Evolutionary conservation across 768 basidiomycete species (phyloP), one percentile per base, ranked within the genome.

Genomic region (Suillus tomentosus): DNA sequence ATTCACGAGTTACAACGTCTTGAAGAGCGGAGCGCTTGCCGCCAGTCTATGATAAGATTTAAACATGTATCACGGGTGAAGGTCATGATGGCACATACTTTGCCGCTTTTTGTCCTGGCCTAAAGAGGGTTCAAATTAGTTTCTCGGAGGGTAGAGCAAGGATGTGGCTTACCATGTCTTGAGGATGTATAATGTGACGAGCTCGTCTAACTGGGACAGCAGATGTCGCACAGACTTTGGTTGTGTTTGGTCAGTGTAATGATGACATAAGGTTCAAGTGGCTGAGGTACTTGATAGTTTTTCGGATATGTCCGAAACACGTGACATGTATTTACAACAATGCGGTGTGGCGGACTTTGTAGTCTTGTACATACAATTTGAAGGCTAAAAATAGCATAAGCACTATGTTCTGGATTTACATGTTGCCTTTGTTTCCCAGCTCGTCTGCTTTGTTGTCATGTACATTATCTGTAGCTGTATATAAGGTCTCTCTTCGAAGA

Each of bases 1-100:
- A 97, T 79, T 99, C 96, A 74, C 96, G 90, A 69, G 96, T 92
- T 69, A 98, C 96, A 81, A 98, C 96, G 79, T 99, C 96, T 80
- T 93, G 87, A 77, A 98, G 93, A 62, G 96, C 96, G 65, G 95
- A 96, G 80, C 96, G 95, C 86, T 97, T 96, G 80, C 88, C 88
- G 77, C 84, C 82, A 73, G 89, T 84, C 85, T 88, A 66, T 61
- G 43, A 64, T 57, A 47, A 36, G 34, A 50, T 37, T 59, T 51
- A 61, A 60, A 50, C 22, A 34, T 14, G 57, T 66, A 13, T 45
- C 56, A 63, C 45, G 48, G 31, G 51, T 1, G 22, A 51, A 55
- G 48, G 43, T 42, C 57, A 54, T 50, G 39, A 3, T 73, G 64
- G 82, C 81, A 69, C 73, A 3, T 64, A 75, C 74, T 67, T 75